phyloP scores from a whole-genome alignment of 1,284 basidiomycete species.

The Tilletia setariae region DNA sequence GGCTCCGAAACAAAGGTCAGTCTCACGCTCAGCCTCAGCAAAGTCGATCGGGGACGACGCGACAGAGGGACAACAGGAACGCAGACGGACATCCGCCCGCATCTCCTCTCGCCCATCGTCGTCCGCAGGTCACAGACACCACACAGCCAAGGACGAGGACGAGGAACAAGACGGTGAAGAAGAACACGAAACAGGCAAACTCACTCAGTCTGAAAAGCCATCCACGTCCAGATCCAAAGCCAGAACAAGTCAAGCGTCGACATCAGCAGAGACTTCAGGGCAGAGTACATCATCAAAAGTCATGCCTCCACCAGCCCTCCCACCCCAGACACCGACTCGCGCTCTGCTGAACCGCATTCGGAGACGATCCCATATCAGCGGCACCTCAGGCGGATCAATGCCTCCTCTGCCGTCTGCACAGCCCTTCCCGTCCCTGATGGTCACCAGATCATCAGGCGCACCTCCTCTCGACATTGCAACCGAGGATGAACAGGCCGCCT shows the following conservation, averaged over 20 bases:
- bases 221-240: neutral
- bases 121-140: no score
- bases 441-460: constrained; percentile 17
- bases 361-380: constrained; percentile 16
- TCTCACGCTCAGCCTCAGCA: neutral
- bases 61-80: neutral
- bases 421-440: constrained; percentile 18
- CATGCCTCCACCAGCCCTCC: constrained; percentile 10
- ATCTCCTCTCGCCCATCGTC: neutral
- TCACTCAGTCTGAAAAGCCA: neutral
- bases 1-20: neutral
- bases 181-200: no score
- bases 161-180: neutral
- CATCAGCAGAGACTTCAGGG: neutral
- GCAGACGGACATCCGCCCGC: neutral
- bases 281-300: neutral
- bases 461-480: constrained; percentile 15
- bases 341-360: constrained; percentile 38
- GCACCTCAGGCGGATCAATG: constrained; percentile 23
- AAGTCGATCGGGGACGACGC: neutral
- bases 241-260: neutral
- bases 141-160: neutral
- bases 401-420: constrained; percentile 25
- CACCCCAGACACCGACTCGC: constrained; percentile 33
- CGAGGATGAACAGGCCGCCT: constrained; percentile 30